phyloP scores from a whole-genome alignment of 495 filamentous ascomycete species.

The Aspergillus nanangensis region DNA sequence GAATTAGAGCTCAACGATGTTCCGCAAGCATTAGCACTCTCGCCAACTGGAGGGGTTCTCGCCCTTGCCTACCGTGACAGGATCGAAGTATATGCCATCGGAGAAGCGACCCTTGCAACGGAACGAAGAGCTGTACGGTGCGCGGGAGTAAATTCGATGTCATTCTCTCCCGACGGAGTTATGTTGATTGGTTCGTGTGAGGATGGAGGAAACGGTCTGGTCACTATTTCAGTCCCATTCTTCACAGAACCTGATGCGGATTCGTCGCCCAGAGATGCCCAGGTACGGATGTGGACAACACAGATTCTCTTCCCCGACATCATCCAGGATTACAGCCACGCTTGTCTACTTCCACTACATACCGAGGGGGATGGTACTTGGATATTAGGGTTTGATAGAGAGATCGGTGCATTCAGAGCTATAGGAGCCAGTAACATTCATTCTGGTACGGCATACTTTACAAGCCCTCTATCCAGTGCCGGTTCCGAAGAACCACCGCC shows the following conservation, averaged over 20 bases:
- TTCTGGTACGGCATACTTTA: conserved; percentile 77
- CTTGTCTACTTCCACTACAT: conserved; percentile 63
- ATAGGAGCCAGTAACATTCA: conserved; percentile 69
- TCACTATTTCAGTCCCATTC: conserved; percentile 77
- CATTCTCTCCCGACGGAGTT: conserved; percentile 79
- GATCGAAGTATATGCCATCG: conserved; percentile 79
- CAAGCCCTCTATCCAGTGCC: conserved; percentile 52
- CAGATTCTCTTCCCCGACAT: conserved; percentile 82
- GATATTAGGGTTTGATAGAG: conserved; percentile 75
- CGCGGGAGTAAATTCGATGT: conserved; percentile 68
- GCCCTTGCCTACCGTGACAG: conserved; percentile 83
- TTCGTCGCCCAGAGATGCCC: conserved; percentile 54
- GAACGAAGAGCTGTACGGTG: conserved; percentile 79
- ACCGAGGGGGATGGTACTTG: conserved; percentile 70
- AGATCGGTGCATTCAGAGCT: conserved; percentile 71
- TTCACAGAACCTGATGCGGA: conserved; percentile 49
- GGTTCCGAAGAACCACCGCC: conserved; percentile 46
- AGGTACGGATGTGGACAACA: conserved; percentile 81
- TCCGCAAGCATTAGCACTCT: conserved; percentile 72
- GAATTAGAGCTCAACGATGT: conserved; percentile 70
- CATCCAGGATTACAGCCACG: conserved; percentile 71
- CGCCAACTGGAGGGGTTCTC: conserved; percentile 74
- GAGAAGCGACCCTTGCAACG: conserved; percentile 55
- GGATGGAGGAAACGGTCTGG: conserved; percentile 59
- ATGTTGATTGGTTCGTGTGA: conserved; percentile 80